These are phyloP conservation scores for Leccinum subtestaceum DNA, from an alignment of 768 basidiomycete genomes.

Conservation along the genomic window DNA sequence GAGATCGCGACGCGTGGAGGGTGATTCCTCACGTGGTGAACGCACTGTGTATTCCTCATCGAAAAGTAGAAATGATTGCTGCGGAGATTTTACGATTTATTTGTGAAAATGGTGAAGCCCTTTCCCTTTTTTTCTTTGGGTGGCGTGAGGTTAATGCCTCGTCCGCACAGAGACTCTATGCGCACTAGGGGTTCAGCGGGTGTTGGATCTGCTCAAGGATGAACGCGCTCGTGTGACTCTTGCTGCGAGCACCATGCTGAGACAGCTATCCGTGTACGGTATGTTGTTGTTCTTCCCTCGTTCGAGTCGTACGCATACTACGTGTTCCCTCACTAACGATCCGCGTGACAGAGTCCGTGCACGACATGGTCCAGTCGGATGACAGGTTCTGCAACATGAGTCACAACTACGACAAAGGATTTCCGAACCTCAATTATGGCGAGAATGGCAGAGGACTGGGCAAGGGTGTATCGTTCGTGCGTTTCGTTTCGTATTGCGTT, in stretches of 20 bases:
- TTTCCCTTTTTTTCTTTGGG: background rate
- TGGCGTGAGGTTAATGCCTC: background rate
- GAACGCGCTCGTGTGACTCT: conserved; percentile 15
- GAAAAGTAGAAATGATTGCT: background rate
- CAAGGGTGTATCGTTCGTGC: conserved; percentile 2
- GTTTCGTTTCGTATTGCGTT: too few relatives aligned
- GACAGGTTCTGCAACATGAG: conserved; percentile 19
- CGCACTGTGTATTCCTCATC: too few relatives aligned
- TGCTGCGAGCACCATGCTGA: conserved; percentile 14
- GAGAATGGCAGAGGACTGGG: conserved; percentile 9
- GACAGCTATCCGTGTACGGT: conserved; percentile 16
- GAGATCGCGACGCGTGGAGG: background rate
- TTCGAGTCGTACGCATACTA: background rate
- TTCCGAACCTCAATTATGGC: conserved; percentile 15
- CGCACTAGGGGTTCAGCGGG: conserved; percentile 4
- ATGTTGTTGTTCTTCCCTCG: background rate
- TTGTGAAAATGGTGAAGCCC: conserved; percentile 12
- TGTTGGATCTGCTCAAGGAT: conserved; percentile 20
- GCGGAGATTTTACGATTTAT: conserved; percentile 13
- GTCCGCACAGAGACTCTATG: conserved; percentile 11
- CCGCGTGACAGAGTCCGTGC: conserved; percentile 11
- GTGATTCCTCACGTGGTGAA: too few relatives aligned
- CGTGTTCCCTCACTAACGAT: background rate
- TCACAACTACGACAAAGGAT: conserved; percentile 17
- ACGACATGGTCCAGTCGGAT: conserved; percentile 12